Percentiles rank a stretch among this genome's conserved stretches.
phyloP scores from a whole-genome alignment of 1,284 basidiomycete species.

The Trametes hirsuta region DNA sequence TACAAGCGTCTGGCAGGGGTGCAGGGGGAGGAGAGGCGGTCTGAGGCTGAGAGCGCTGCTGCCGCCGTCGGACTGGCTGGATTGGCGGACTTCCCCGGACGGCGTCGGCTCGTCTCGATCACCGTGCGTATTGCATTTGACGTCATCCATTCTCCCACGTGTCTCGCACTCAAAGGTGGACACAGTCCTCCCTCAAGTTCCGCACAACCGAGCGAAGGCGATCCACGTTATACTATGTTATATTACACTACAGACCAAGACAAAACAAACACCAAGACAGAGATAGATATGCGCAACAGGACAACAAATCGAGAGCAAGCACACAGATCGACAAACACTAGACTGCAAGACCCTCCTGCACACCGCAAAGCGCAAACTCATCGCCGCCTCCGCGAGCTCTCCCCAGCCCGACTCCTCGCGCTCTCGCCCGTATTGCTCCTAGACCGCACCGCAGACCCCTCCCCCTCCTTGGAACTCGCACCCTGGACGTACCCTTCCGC shows the following conservation, averaged over 20 bases:
- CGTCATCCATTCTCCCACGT: background rate
- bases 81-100: no score
- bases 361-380: background rate
- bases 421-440: constrained; percentile 11
- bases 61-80: no score
- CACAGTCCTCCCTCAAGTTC: no score
- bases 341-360: background rate
- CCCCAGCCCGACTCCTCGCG: background rate
- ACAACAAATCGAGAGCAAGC: constrained; percentile 27
- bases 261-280: background rate
- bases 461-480: constrained; percentile 28
- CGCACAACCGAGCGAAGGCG: no score
- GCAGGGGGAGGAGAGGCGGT: no score
- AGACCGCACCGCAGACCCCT: constrained; percentile 1
- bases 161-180: background rate
- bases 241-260: background rate
- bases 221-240: background rate
- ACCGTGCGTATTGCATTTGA: background rate
- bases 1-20: no score
- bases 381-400: background rate
- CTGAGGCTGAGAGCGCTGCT: no score
- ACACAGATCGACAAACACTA: constrained; percentile 13
- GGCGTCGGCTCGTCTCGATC: no score
- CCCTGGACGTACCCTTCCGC: constrained; percentile 65
- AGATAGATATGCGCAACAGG: constrained; percentile 8